Base-by-base conservation (phyloP, 1,284 basidiomycete species). In the Inonotus hispidus region DNA sequence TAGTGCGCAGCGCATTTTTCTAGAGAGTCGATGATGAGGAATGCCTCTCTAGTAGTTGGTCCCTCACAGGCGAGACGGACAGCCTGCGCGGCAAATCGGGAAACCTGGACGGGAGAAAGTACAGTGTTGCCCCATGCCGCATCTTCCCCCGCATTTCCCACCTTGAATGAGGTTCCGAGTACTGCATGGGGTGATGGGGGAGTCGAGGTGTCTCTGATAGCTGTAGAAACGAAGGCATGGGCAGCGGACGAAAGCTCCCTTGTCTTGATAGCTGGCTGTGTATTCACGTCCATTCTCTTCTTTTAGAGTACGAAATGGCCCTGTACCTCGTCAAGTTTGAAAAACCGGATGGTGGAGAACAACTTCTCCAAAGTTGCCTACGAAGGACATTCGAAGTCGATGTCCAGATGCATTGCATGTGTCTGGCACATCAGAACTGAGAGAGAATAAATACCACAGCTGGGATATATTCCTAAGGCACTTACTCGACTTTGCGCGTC, bases 361-460 rank as follows among this genome's bases (percentile, higher is more conserved):
- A 19, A 50, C 7, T 27, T 25, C 38, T 46, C 37, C 35, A 62
- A 45, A 39, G 19, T 29, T 32, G 37, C 27, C 43, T 43, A 23
- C 41, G 58, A 38, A 62, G 57, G 53, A 60, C 62, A 63, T 53
- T 60, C 49, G 58, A 16, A 53, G 53, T 60, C 55, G 62, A 60
- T 59, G 58, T 56, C 62, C 62, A 60, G 56, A 58, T 58, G 50
- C 60, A 58, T 61, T 61, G 64, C 64, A 66, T 66, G 58, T 60
- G 63, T 50, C 43, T 50, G 49, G 63, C 64, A 66, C 62, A 62
- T 49, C 63, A 64, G 56, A 62, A 53, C 37, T 32, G 32, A 8
- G 8, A 32, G 35, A 63, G 25, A 46, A 53, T n/a, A 43, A 56
- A 49, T 19, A 46, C 25, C 11, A 56, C 45, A 8, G 21, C 3